Evolutionary conservation across 1,284 basidiomycete genomes (phyloP), one percentile per base, ranked within the genome.

Genomic region (Peniophora sp.): DNA sequence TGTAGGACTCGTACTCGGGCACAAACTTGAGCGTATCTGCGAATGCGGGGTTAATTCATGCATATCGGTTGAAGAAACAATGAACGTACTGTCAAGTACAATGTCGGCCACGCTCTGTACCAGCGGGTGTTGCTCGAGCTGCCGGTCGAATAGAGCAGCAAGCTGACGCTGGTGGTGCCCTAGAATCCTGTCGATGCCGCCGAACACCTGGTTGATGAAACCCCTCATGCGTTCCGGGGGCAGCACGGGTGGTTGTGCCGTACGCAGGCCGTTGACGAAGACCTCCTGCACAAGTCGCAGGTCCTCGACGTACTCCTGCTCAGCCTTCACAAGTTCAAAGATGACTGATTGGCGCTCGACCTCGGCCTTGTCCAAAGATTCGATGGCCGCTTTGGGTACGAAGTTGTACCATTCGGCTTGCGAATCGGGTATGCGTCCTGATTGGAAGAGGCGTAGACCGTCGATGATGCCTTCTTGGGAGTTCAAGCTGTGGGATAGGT

Each of bases 271-370:
- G 20, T 78, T 69, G n/a, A 90, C 74, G 61, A 84, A 90, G 11
- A 88, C 89, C 61, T 87, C 77, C 59, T 76, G 69, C 23, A 92
- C 72, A 5, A 83, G 71, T 59, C 81, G 73, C 55, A 92, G 65
- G 66, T 92, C 90, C 32, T 71, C 59, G 10, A 92, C 87, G 64
- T 92, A 92, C 56, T 89, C 85, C 56, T 79, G 74, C 67, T 93
- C 90, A 1, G 85, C 79, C 66, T 88, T 88, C 67, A 92, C 82
- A 45, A 91, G 65, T 61, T 92, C 90, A 61, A 92, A 93, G 32
- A 92, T 73, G 6, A 87, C 77, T 12, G 84, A 89, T 63, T 93
- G 90, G 45, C 90, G 74, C 53, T 85, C 78, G 12, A 90, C 83
- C 63, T 92, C 90, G 49, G 77, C 65, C 60, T 81, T 79, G 19